Conservation (phyloP, 2,329 filamentous ascomycete species). For the Colletotrichum plurivorum region DNA sequence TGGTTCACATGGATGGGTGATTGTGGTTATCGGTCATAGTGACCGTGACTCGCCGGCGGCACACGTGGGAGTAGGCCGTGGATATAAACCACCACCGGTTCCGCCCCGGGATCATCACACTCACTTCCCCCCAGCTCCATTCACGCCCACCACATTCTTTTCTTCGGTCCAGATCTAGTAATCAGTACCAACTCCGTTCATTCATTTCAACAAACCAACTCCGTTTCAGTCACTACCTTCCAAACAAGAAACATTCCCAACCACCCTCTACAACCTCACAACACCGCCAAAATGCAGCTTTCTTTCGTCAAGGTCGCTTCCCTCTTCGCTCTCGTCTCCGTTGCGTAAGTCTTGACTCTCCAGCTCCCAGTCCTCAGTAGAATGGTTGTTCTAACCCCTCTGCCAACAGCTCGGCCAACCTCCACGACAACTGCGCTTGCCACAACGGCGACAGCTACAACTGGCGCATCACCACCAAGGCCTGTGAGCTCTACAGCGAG, state of each 20-base stretch:
- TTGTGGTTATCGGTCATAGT: background rate
- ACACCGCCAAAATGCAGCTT: constrained; percentile 37
- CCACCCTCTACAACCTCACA: background rate
- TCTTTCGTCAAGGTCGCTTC: constrained; percentile 34
- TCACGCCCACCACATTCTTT: constrained; percentile 37
- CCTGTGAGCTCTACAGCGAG: constrained; percentile 40
- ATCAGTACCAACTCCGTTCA: constrained; percentile 37
- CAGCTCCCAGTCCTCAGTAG: background rate
- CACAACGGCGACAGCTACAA: constrained; percentile 45
- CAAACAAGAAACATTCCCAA: background rate
- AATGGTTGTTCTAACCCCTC: background rate
- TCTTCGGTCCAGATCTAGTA: constrained; percentile 39
- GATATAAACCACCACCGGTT: constrained; percentile 36
- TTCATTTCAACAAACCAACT: constrained; percentile 24
- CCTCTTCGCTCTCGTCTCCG: constrained; percentile 24
- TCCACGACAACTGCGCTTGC: constrained; percentile 43
- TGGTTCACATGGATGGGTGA: background rate
- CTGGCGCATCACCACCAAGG: constrained; percentile 43
- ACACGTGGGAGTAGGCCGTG: constrained; percentile 18
- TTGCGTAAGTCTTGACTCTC: constrained; percentile 9
- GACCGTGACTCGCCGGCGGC: constrained; percentile 14
- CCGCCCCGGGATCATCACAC: constrained; percentile 15
- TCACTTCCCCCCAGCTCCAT: constrained; percentile 24
- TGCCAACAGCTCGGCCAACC: constrained; percentile 40
- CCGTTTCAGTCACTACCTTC: constrained; percentile 31